Evolutionary conservation across 768 basidiomycete species (phyloP).

Genomic region (Lactarius psammicola): DNA sequence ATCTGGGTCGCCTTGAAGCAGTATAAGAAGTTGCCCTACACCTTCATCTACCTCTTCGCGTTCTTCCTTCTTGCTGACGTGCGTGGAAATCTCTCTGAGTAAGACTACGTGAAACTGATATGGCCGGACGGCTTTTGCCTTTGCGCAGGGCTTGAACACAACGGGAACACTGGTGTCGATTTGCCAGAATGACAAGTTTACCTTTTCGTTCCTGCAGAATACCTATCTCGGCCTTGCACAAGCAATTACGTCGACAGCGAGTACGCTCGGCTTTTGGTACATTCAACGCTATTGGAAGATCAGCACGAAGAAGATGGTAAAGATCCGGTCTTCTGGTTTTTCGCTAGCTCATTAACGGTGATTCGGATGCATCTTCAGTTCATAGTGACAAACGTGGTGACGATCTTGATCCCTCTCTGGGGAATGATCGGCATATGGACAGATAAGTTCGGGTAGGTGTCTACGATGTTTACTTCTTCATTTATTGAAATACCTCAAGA

Average conservation of each 20-base stretch:
- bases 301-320: constrained; percentile 75
- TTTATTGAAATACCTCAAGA: constrained; percentile 33
- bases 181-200: constrained; percentile 78
- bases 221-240: constrained; percentile 77
- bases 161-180: constrained; percentile 72
- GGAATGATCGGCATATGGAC: constrained; percentile 88
- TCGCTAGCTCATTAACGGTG: neutral
- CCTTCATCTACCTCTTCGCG: constrained; percentile 73
- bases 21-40: constrained; percentile 75
- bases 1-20: constrained; percentile 76
- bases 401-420: constrained; percentile 79
- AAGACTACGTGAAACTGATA: neutral
- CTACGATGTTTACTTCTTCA: neutral
- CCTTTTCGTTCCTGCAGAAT: constrained; percentile 76
- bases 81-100: constrained; percentile 29
- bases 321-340: constrained; percentile 13
- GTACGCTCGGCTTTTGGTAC: constrained; percentile 80
- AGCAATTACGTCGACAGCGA: constrained; percentile 66
- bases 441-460: constrained; percentile 58
- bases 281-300: constrained; percentile 78
- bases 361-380: constrained; percentile 47
- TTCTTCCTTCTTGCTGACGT: constrained; percentile 82
- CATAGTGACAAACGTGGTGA: constrained; percentile 70
- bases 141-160: constrained; percentile 69
- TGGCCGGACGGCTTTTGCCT: neutral